Percentiles rank a stretch among this genome's conserved stretches.
These are phyloP conservation scores for Perkinsus marinus DNA, from an alignment of 169 alveolate species.

Conservation along the genomic window DNA sequence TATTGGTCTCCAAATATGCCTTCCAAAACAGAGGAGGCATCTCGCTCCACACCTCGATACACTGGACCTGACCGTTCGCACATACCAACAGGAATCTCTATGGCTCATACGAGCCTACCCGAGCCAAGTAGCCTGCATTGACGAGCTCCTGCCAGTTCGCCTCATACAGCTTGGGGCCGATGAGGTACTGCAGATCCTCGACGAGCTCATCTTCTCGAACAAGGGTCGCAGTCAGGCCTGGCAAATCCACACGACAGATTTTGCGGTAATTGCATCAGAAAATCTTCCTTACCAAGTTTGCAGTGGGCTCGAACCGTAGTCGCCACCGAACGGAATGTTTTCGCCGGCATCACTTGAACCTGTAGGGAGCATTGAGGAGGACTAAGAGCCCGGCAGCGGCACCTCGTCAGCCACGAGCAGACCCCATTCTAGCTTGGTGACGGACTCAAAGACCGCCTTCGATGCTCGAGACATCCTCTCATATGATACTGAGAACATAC, in stretches of 20 bases:
- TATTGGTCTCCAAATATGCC: slow-evolving; percentile 67
- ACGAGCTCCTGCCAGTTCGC: slow-evolving; percentile 97
- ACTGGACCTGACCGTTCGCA: slow-evolving; percentile 56
- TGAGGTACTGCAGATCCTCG: slow-evolving; percentile 89
- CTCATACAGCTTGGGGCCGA: slow-evolving; percentile 98
- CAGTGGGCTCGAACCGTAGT: slow-evolving; percentile 78
- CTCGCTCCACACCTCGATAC: slow-evolving; percentile 97
- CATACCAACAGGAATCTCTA: background rate
- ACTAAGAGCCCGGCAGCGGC: slow-evolving; percentile 81
- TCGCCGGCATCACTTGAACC: background rate
- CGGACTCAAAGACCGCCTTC: background rate
- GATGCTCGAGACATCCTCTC: slow-evolving; percentile 30
- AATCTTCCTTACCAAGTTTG: slow-evolving; percentile 37
- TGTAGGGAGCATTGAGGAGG: slow-evolving; percentile 38
- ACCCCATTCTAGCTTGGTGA: slow-evolving; percentile 82
- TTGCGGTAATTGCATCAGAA: slow-evolving; percentile 28
- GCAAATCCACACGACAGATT: background rate
- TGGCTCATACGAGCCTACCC: background rate
- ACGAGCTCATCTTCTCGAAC: slow-evolving; percentile 95
- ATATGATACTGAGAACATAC: slow-evolving; percentile 72
- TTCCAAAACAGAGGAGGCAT: slow-evolving; percentile 88
- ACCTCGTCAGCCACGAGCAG: slow-evolving; percentile 94
- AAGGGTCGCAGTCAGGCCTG: slow-evolving; percentile 97
- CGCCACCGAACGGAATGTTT: slow-evolving; percentile 65
- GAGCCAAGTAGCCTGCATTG: background rate